Conservation (phyloP, 257 asterid genomes). For the Solanum arcanum region DNA sequence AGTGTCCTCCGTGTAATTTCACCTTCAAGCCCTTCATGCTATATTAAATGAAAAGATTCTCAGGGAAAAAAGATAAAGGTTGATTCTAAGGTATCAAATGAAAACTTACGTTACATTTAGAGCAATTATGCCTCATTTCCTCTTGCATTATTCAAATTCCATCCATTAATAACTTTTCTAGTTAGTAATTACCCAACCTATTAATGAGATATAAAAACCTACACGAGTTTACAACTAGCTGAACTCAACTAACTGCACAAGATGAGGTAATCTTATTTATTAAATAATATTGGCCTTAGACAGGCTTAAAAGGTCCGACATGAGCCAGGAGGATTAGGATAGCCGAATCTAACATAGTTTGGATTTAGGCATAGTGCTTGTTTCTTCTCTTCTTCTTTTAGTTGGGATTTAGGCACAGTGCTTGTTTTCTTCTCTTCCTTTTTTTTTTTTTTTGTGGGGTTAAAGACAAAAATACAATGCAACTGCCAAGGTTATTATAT, state of each 20-base stretch:
- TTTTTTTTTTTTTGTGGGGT: not conserved
- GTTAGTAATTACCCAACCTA: not conserved
- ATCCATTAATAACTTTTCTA: not conserved
- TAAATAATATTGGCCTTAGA: not conserved
- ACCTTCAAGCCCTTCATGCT: slow-evolving; percentile 70
- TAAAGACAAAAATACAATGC: not conserved
- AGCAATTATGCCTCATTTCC: not conserved
- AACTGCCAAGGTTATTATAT: not conserved
- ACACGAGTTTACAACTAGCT: not conserved
- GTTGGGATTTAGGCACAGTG: no score
- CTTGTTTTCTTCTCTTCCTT: no score
- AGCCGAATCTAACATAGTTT: not conserved
- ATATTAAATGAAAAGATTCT: slow-evolving; percentile 5
- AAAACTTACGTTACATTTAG: not conserved
- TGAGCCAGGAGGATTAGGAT: not conserved
- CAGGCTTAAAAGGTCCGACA: not conserved
- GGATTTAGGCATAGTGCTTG: not conserved
- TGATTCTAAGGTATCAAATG: not conserved
- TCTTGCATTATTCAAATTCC: not conserved
- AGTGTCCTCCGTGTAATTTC: slow-evolving; percentile 78
- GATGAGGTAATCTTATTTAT: not conserved
- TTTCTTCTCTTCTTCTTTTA: not conserved
- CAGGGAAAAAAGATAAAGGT: not conserved
- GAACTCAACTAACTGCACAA: not conserved
- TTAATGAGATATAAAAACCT: not conserved